phyloP scores from a whole-genome alignment of 139 green algal species.

The Helicosporidium sp. region DNA sequence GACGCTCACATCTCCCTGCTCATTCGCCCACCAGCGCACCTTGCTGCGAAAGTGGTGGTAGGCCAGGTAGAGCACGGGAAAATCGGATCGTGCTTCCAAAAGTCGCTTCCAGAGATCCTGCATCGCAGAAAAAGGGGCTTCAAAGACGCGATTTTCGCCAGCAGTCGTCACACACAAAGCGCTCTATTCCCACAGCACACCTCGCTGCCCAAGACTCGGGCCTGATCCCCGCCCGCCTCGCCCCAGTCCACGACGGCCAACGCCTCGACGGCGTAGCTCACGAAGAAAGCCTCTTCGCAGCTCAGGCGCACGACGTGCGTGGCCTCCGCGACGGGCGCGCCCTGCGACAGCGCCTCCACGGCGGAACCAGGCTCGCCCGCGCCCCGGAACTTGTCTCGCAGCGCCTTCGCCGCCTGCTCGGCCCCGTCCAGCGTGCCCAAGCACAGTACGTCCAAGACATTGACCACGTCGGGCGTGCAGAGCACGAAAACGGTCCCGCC shows the following conservation, averaged over 20 bases:
- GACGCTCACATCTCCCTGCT: too few relatives aligned
- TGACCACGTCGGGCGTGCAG: slow-evolving; percentile 2
- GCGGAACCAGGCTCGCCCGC: too few relatives aligned
- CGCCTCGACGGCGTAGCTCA: slow-evolving; percentile 8
- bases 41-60: slow-evolving; percentile 28
- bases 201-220: too few relatives aligned
- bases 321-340: too few relatives aligned
- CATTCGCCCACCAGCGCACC: neutral
- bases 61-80: slow-evolving; percentile 14
- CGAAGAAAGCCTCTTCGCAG: slow-evolving; percentile 23
- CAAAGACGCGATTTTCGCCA: neutral
- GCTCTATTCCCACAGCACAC: neutral
- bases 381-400: too few relatives aligned
- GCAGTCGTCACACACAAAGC: neutral
- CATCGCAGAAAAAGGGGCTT: neutral
- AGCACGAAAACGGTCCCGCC: slow-evolving; percentile 15
- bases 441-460: slow-evolving; percentile 14
- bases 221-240: too few relatives aligned
- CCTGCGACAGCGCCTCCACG: too few relatives aligned
- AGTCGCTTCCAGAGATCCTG: slow-evolving; percentile 10
- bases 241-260: slow-evolving; percentile 4
- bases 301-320: slow-evolving; percentile 12
- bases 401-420: too few relatives aligned
- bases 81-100: slow-evolving; percentile 6
- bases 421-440: slow-evolving; percentile 22